These are phyloP conservation scores for Stachybotrys chartarum DNA, from an alignment of 2,329 filamentous ascomycete genomes.

Conservation along the genomic window DNA sequence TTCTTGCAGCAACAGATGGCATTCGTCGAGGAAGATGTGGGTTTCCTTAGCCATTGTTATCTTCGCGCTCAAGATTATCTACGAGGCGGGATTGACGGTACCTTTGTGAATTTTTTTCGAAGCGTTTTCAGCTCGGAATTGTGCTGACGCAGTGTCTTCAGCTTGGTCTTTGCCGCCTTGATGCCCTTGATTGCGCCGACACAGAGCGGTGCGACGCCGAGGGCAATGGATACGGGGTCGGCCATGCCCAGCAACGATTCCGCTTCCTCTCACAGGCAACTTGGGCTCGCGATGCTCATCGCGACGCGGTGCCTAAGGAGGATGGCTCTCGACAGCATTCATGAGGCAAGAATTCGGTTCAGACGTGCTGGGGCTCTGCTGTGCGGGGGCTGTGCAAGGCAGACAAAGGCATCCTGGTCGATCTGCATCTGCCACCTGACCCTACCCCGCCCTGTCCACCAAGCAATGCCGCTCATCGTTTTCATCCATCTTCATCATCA, in stretches of 20 bases:
- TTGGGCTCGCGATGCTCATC: not conserved
- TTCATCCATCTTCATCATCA: too few species aligned
- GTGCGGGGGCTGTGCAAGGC: not conserved
- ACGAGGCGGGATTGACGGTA: not conserved
- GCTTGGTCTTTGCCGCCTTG: not conserved
- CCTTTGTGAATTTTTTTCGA: not conserved
- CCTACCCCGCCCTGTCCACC: not conserved
- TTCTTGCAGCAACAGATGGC: not conserved
- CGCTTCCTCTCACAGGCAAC: not conserved
- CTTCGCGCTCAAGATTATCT: not conserved
- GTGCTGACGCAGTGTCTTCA: not conserved
- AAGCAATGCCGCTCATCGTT: too few species aligned
- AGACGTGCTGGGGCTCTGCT: not conserved
- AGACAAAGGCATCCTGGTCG: not conserved
- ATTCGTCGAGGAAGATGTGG: slow-evolving; percentile 1
- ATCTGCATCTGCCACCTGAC: not conserved
- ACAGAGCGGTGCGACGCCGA: not conserved
- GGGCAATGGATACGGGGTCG: not conserved
- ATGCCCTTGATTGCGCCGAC: not conserved
- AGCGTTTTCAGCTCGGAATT: not conserved
- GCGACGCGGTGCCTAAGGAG: not conserved
- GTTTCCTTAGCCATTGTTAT: not conserved
- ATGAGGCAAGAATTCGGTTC: not conserved
- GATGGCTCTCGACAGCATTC: not conserved
- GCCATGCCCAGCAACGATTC: not conserved